phyloP scores from a whole-genome alignment of 2,329 filamentous ascomycete genomes.

The Acrodontium crateriforme region DNA sequence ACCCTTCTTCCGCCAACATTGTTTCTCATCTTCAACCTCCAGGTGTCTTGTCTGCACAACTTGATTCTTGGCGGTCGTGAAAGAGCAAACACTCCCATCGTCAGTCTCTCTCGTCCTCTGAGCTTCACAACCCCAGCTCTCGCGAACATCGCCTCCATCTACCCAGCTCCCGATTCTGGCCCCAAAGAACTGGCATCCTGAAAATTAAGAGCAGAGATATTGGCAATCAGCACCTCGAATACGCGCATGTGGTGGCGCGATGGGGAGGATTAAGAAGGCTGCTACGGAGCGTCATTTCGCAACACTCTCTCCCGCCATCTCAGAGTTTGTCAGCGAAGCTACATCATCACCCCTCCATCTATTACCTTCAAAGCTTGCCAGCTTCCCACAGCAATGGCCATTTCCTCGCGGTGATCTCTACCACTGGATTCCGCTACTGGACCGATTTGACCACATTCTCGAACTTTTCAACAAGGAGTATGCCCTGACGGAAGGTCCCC shows the following conservation, averaged over 20 bases:
- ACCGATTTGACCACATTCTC: conserved; percentile 82
- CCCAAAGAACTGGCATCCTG: no score
- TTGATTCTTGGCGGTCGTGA: no score
- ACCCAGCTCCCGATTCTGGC: no score
- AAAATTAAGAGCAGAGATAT: no score
- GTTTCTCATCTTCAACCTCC: no score
- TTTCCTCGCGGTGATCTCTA: conserved; percentile 93
- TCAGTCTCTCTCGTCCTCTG: no score
- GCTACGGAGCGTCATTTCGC: conserved; percentile 40
- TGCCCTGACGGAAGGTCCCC: conserved; percentile 64
- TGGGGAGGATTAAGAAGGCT: conserved; percentile 43
- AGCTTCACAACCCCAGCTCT: no score
- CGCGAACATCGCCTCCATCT: no score
- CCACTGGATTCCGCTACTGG: conserved; percentile 91
- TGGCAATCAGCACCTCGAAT: background rate
- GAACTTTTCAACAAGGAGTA: conserved; percentile 72
- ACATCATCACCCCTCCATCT: conserved; percentile 57
- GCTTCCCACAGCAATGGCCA: conserved; percentile 82
- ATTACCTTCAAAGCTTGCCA: conserved; percentile 60
- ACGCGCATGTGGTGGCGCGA: conserved; percentile 17
- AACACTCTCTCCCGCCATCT: conserved; percentile 68
- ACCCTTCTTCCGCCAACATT: no score
- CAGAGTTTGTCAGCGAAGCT: conserved; percentile 61
- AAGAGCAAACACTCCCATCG: no score
- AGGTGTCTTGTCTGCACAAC: no score